These are phyloP conservation scores for Sphagnum magellanicum DNA, from an alignment of 228 moss, liverwort and hornwort species.

Conservation along the genomic window DNA sequence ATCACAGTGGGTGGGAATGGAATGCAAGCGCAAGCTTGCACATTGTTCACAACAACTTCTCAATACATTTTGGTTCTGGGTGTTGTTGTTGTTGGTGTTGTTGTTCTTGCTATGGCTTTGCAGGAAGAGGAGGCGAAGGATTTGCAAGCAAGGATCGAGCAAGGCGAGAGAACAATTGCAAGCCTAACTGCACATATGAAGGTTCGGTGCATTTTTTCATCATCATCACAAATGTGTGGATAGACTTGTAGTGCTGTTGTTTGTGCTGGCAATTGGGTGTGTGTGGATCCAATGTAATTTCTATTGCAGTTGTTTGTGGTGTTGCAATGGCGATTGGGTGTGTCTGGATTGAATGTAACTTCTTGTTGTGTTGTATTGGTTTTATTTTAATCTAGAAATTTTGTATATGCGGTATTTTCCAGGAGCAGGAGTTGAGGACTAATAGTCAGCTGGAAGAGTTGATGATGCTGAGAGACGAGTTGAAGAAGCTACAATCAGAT, in stretches of 20 bases:
- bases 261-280: neutral
- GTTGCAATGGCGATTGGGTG: no score
- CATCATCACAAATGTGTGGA: neutral
- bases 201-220: conserved; percentile 14
- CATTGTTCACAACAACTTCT: no score
- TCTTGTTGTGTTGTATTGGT: neutral
- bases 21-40: no score
- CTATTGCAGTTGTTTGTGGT: no score
- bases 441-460: conserved; percentile 50
- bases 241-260: neutral
- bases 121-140: conserved; percentile 80
- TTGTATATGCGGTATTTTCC: neutral
- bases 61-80: no score
- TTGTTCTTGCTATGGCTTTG: no score
- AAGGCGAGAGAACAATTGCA: conserved; percentile 60
- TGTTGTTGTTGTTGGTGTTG: no score
- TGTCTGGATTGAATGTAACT: neutral
- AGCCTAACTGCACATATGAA: conserved; percentile 50
- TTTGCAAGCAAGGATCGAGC: conserved; percentile 55
- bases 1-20: no score
- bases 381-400: neutral
- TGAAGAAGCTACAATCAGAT: conserved; percentile 31
- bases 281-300: no score
- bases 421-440: conserved; percentile 64
- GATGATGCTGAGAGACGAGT: conserved; percentile 34